These are phyloP conservation scores for Dipodascopsis uninucleata DNA, from an alignment of 805 yeast species.

Conservation along the genomic window DNA sequence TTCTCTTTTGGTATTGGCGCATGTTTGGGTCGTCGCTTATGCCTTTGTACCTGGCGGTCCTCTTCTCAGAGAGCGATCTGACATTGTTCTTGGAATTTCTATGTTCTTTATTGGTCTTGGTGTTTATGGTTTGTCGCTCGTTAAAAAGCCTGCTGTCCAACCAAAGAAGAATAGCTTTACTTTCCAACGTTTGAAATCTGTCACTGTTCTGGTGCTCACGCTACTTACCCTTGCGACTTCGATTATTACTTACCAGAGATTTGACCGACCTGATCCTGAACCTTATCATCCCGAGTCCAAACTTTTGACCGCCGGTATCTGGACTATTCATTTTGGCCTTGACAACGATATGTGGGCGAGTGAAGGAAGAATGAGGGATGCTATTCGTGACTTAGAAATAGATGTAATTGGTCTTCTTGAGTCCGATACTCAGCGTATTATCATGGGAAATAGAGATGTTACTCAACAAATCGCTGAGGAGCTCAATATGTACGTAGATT, in stretches of 20 bases:
- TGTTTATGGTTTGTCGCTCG: constrained; percentile 35
- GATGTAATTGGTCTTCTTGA: constrained; percentile 85
- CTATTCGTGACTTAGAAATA: constrained; percentile 78
- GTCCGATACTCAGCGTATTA: constrained; percentile 87
- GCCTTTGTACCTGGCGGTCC: constrained; percentile 97
- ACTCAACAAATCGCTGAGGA: constrained; percentile 90
- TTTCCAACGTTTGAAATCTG: constrained; percentile 14
- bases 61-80: constrained; percentile 81
- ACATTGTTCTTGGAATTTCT: constrained; percentile 60
- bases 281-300: constrained; percentile 67
- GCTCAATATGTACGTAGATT: constrained; percentile 90
- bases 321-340: constrained; percentile 97
- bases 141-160: constrained; percentile 24
- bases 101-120: constrained; percentile 54
- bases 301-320: constrained; percentile 87
- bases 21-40: constrained; percentile 96
- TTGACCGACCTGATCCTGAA: constrained; percentile 56
- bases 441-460: constrained; percentile 92
- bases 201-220: constrained; percentile 32
- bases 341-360: constrained; percentile 98
- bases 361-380: constrained; percentile 81
- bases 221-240: constrained; percentile 47
- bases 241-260: constrained; percentile 52
- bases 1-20: constrained; percentile 63
- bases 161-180: constrained; percentile 23